A percentile compares a stretch with the other conserved stretches of the same genome.
These are phyloP conservation scores for Pythium phragmitis DNA, from an alignment of 352 stramenopile species.

Conservation along the genomic window DNA sequence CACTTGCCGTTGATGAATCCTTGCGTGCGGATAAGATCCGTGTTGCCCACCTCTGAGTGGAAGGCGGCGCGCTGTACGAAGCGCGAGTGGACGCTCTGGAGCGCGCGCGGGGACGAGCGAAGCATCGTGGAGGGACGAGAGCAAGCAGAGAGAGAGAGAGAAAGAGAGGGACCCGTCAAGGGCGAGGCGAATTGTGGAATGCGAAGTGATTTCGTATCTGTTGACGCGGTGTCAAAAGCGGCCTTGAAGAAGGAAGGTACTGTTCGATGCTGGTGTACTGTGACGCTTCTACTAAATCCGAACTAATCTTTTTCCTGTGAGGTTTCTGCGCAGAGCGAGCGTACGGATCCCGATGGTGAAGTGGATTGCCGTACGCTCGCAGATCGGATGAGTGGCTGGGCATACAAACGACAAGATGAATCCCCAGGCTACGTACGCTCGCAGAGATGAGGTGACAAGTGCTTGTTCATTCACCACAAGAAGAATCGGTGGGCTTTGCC, in stretches of 20 bases:
- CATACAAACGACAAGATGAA: slow-evolving; percentile 1
- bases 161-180: not conserved
- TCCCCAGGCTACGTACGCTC: slow-evolving; percentile 1
- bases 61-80: slow-evolving; percentile 27
- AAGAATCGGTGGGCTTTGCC: not conserved
- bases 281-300: slow-evolving; percentile 3
- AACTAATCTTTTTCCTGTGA: slow-evolving; percentile 19
- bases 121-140: slow-evolving; percentile 26
- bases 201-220: slow-evolving; percentile 9
- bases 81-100: not conserved
- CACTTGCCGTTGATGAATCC: slow-evolving; percentile 80
- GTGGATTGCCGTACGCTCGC: slow-evolving; percentile 33
- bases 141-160: slow-evolving; percentile 1
- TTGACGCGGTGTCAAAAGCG: not conserved
- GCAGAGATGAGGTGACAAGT: not conserved
- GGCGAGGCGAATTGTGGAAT: slow-evolving; percentile 33
- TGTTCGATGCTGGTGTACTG: not conserved
- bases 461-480: not conserved
- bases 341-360: slow-evolving; percentile 22
- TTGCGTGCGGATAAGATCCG: slow-evolving; percentile 68
- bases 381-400: slow-evolving; percentile 7
- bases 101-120: slow-evolving; percentile 23
- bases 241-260: not conserved
- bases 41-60: slow-evolving; percentile 58
- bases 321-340: slow-evolving; percentile 20